Conservation (phyloP, 164 flowering plant species). For the Magnolia sinica region DNA sequence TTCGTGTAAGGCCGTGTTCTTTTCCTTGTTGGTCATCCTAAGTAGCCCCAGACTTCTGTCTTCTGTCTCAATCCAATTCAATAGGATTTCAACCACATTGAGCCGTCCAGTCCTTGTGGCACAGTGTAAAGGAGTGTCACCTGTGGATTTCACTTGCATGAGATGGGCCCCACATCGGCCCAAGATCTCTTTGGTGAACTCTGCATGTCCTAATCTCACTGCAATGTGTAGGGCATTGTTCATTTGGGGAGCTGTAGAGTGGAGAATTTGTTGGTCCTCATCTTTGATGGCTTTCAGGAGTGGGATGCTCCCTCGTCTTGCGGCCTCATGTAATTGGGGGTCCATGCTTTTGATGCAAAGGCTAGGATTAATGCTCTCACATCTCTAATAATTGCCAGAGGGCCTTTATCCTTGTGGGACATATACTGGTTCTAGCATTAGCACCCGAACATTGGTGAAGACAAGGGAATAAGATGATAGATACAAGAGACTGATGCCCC, state of each 20-base stretch:
- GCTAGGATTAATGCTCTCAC: background rate
- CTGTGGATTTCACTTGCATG: background rate
- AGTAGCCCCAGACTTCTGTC: background rate
- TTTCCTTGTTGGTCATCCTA: conserved; percentile 1
- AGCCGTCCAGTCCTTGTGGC: conserved; percentile 4
- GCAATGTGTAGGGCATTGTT: conserved; percentile 7
- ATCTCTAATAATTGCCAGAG: background rate
- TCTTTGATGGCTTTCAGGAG: background rate
- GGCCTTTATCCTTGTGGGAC: background rate
- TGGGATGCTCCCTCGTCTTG: background rate
- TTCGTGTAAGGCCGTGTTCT: conserved; percentile 12
- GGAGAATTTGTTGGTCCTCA: background rate
- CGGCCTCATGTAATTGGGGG: background rate
- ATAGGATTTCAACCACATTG: background rate
- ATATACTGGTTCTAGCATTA: background rate
- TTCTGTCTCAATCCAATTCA: background rate
- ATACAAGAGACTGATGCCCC: background rate
- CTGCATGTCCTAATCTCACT: conserved; percentile 1
- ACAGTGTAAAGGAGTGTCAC: conserved; percentile 7
- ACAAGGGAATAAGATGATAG: background rate
- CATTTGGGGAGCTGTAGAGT: background rate
- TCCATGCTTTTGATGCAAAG: background rate
- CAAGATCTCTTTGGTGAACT: conserved; percentile 1
- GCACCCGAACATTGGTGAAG: background rate
- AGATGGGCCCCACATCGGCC: background rate